A percentile compares a stretch with the other conserved stretches of the same genome.
phyloP scores from a whole-genome alignment of 331 rosid genomes.

The Malus hybrid region DNA sequence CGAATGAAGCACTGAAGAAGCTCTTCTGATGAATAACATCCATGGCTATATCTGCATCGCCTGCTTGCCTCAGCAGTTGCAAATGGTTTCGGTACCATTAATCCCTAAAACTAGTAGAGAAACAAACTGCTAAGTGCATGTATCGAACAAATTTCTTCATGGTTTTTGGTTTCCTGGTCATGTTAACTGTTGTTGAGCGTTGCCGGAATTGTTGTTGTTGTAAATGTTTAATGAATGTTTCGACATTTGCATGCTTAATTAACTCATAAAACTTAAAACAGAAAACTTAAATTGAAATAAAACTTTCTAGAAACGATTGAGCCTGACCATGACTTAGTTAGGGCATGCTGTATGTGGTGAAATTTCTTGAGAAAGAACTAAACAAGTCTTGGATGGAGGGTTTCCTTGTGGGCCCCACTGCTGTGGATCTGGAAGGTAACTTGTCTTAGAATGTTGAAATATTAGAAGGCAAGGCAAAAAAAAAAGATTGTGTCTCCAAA shows the following conservation, averaged over 20 bases:
- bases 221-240: slow-evolving; percentile 23
- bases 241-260: slow-evolving; percentile 10
- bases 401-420: background rate
- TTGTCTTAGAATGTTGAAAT: background rate
- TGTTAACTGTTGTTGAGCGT: slow-evolving; percentile 16
- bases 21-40: slow-evolving; percentile 43
- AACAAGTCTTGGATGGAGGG: background rate
- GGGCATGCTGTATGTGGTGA: background rate
- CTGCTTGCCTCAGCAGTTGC: slow-evolving; percentile 23
- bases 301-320: background rate
- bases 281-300: slow-evolving; percentile 9
- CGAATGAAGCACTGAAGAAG: slow-evolving; percentile 11
- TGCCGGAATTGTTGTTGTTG: slow-evolving; percentile 22
- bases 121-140: slow-evolving; percentile 19
- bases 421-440: background rate
- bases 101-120: slow-evolving; percentile 19
- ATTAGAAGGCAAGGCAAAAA: background rate
- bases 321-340: background rate
- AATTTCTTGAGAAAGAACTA: too few species aligned
- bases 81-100: slow-evolving; percentile 64
- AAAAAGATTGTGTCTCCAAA: background rate
- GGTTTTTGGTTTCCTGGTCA: slow-evolving; percentile 13
- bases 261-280: background rate
- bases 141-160: background rate
- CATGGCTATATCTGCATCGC: slow-evolving; percentile 22